These are phyloP conservation scores for Cyclocybe cylindracea DNA, from an alignment of 768 basidiomycete genomes.

Conservation along the genomic window DNA sequence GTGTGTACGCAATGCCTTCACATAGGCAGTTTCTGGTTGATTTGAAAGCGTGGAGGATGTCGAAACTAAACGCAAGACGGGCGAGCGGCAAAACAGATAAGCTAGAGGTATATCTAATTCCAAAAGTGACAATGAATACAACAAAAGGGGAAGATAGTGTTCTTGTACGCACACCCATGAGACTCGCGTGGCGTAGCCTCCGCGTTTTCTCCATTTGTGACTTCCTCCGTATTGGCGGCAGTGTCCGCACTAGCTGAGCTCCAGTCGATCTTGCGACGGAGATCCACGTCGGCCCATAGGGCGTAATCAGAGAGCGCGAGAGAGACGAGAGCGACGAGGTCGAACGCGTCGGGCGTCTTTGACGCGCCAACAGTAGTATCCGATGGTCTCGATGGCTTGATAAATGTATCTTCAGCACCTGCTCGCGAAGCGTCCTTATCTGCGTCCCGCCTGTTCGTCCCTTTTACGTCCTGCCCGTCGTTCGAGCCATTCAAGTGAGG, in stretches of 20 bases:
- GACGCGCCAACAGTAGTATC: not conserved
- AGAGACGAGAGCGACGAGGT: conserved; percentile 49
- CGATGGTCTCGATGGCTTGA: not conserved
- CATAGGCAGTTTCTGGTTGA: conserved; percentile 46
- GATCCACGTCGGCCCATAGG: conserved; percentile 62
- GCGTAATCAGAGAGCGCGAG: conserved; percentile 74
- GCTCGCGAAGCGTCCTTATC: not conserved
- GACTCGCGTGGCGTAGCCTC: not conserved
- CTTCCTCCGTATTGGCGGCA: conserved; percentile 40
- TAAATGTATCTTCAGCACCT: not conserved
- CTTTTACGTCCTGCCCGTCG: not conserved
- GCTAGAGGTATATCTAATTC: conserved; percentile 63
- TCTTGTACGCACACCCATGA: not conserved
- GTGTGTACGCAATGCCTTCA: conserved; percentile 60
- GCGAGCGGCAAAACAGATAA: conserved; percentile 46
- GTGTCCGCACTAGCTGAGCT: not conserved
- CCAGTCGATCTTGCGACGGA: conserved; percentile 48
- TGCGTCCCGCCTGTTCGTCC: not conserved
- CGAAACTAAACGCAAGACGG: conserved; percentile 29
- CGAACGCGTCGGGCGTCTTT: conserved; percentile 30
- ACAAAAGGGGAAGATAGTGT: not conserved
- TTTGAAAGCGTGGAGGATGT: conserved; percentile 18
- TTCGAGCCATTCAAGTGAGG: not conserved
- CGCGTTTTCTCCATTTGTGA: conserved; percentile 15
- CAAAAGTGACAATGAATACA: not conserved